These are phyloP conservation scores for Pythium scleroteichum DNA, from an alignment of 352 stramenopile species.

Conservation along the genomic window DNA sequence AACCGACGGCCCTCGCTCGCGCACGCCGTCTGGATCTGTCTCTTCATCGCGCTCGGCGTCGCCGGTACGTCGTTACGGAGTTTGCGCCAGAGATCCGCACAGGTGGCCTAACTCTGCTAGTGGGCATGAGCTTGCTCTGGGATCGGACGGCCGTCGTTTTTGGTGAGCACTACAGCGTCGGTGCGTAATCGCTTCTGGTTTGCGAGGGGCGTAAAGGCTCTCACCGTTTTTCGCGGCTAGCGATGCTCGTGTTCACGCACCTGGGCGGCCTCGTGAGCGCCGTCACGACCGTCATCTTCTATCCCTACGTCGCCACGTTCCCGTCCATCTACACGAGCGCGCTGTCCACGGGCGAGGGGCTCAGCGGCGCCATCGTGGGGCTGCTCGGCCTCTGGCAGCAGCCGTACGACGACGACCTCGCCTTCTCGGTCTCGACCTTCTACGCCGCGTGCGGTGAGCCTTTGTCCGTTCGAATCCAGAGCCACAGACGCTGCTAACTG, in stretches of 20 bases:
- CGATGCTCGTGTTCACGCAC: constrained; percentile 66
- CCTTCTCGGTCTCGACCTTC: constrained; percentile 56
- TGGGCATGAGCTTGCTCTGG: constrained; percentile 57
- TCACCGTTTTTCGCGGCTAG: constrained; percentile 23
- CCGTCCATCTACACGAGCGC: constrained; percentile 64
- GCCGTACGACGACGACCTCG: constrained; percentile 41
- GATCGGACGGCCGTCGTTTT: constrained; percentile 41
- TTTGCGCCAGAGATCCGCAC: too few species aligned
- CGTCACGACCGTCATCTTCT: constrained; percentile 67
- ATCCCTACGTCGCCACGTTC: constrained; percentile 68
- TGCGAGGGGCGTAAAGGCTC: too few species aligned
- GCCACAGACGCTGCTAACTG: too few species aligned
- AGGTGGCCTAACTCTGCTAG: background rate
- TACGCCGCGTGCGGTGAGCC: constrained; percentile 56
- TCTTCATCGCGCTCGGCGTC: constrained; percentile 43
- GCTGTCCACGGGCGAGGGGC: constrained; percentile 58
- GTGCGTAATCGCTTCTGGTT: constrained; percentile 26
- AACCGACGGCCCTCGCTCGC: constrained; percentile 39
- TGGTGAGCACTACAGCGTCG: constrained; percentile 48
- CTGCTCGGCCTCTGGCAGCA: constrained; percentile 60
- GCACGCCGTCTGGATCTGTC: constrained; percentile 58
- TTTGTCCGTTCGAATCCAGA: background rate
- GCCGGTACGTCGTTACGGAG: constrained; percentile 3
- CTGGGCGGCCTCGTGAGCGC: constrained; percentile 64
- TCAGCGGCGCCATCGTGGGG: constrained; percentile 59